Conservation (phyloP, 2,329 filamentous ascomycete genomes). For the Trichoderma sp. region DNA sequence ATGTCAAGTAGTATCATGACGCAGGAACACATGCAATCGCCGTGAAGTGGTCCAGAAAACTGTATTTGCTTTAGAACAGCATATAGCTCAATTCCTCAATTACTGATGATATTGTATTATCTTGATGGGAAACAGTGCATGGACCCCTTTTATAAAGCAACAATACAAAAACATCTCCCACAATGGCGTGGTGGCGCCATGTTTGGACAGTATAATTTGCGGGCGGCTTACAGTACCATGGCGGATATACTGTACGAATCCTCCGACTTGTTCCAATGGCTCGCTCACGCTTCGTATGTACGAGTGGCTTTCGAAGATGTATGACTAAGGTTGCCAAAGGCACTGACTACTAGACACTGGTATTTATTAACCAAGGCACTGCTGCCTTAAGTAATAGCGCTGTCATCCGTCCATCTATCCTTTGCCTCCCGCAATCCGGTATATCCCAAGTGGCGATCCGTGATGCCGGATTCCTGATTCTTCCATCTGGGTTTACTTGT, state of each 20-base stretch:
- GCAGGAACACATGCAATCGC: background rate
- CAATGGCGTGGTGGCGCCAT: background rate
- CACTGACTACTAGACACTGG: background rate
- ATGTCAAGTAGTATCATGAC: background rate
- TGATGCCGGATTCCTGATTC: background rate
- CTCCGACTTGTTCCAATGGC: background rate
- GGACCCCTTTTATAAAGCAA: background rate
- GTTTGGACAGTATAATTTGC: background rate
- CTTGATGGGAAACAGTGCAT: background rate
- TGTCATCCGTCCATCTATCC: background rate
- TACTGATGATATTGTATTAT: background rate
- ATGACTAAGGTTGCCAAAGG: background rate
- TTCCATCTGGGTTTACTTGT: too few species aligned
- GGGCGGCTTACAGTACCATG: background rate
- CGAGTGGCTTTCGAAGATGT: background rate
- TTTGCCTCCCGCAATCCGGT: background rate
- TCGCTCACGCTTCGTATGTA: background rate
- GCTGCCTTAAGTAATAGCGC: background rate
- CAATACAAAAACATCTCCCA: background rate
- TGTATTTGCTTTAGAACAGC: background rate
- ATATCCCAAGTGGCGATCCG: background rate
- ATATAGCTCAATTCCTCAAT: background rate
- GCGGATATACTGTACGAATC: constrained; percentile 1
- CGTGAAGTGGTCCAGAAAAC: background rate
- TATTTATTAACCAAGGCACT: background rate